Percentiles rank a stretch among this genome's conserved stretches.
These are phyloP conservation scores for Circinella umbellata DNA, from an alignment of 371 early-diverging fungal genomes.

Conservation along the genomic window DNA sequence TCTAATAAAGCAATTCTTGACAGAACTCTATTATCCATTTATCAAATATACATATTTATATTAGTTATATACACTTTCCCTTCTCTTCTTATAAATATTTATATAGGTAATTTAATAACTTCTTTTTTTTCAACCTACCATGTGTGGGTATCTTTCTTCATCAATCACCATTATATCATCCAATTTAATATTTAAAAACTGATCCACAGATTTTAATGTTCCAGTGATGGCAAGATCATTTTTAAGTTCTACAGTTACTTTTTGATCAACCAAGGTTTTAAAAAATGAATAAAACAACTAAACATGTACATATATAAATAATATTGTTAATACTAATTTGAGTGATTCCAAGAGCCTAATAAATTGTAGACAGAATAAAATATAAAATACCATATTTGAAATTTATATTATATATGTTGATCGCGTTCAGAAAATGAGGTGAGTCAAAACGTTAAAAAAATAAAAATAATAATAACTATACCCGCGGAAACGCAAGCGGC, in stretches of 20 bases:
- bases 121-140: slow-evolving; percentile 67
- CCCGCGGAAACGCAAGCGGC: too few relatives aligned
- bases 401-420: too few relatives aligned
- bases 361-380: too few relatives aligned
- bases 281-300: slow-evolving; percentile 99
- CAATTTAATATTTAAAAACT: slow-evolving; percentile 97
- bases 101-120: not conserved
- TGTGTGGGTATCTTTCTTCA: slow-evolving; percentile 93
- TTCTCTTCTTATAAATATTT: too few relatives aligned
- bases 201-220: slow-evolving; percentile 95
- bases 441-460: too few relatives aligned
- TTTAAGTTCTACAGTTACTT: slow-evolving; percentile 97
- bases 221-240: slow-evolving; percentile 96
- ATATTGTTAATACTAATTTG: too few relatives aligned
- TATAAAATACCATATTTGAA: too few relatives aligned
- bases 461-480: too few relatives aligned
- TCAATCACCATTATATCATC: slow-evolving; percentile 91
- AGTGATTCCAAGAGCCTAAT: too few relatives aligned
- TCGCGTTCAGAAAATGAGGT: too few relatives aligned
- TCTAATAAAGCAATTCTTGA: slow-evolving; percentile 97
- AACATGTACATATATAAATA: not conserved
- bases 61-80: too few relatives aligned
- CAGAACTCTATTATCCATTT: slow-evolving; percentile 68
- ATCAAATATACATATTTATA: too few relatives aligned
- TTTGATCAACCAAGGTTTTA: slow-evolving; percentile 96